Conservation (phyloP, 331 rosid species). For the Saraca asoca region DNA sequence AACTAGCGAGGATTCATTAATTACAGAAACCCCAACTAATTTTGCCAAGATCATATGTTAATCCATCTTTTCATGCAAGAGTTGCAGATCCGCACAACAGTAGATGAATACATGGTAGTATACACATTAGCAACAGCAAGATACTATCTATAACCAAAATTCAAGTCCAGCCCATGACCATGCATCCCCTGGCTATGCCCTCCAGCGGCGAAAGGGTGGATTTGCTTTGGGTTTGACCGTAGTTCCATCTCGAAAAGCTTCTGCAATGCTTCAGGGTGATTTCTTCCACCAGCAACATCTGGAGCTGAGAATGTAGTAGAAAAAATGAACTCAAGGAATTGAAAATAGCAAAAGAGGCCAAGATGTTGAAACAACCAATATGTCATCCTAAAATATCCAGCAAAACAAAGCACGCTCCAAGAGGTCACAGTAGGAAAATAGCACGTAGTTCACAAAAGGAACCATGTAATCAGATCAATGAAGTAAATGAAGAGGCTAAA, state of each 20-base stretch:
- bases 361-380: background rate
- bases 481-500: background rate
- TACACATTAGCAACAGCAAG: conserved; percentile 45
- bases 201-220: conserved; percentile 42
- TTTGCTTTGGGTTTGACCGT: conserved; percentile 58
- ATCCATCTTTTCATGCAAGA: conserved; percentile 44
- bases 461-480: background rate
- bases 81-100: conserved; percentile 39
- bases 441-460: background rate
- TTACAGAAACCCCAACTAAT: conserved; percentile 35
- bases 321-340: background rate
- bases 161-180: conserved; percentile 82
- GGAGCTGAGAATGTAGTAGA: conserved; percentile 47
- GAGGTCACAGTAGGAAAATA: too few species aligned
- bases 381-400: background rate
- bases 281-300: conserved; percentile 66
- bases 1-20: conserved; percentile 39
- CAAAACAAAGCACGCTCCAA: too few species aligned
- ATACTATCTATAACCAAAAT: conserved; percentile 77
- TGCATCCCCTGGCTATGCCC: conserved; percentile 55
- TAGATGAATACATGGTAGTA: conserved; percentile 43
- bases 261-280: conserved; percentile 80
- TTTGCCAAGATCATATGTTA: conserved; percentile 35
- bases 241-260: conserved; percentile 86
- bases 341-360: conserved; percentile 4